phyloP scores from a whole-genome alignment of 106 monocot genomes.

The Phalaenopsis aphrodite region DNA sequence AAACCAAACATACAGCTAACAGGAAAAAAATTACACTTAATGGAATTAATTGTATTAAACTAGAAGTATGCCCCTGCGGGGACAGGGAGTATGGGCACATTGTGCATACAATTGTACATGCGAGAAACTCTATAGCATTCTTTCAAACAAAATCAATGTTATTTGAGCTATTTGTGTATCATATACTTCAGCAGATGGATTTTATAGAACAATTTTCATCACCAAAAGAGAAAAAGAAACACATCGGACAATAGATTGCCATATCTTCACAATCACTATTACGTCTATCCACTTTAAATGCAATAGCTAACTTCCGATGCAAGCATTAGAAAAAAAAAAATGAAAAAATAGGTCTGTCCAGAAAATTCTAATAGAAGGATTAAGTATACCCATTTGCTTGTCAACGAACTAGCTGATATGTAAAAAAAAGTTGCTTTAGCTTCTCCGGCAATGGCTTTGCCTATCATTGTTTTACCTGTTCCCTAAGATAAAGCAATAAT shows the following conservation, averaged over 20 bases:
- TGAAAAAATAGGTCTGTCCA: not conserved
- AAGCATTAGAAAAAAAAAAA: not conserved
- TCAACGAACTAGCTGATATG: conserved; percentile 95
- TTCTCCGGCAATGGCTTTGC: conserved; percentile 99
- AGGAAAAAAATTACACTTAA: too few species aligned
- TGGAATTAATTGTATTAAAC: too few species aligned
- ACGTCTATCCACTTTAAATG: not conserved
- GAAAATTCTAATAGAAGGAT: not conserved
- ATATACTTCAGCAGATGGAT: not conserved
- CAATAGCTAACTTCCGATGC: not conserved
- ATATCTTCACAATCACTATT: not conserved
- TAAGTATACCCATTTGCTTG: conserved; percentile 88
- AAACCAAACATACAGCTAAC: too few species aligned
- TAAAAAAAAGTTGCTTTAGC: conserved; percentile 99
- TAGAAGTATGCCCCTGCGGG: too few species aligned
- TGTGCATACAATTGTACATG: too few species aligned
- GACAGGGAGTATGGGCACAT: too few species aligned
- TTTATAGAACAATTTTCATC: not conserved
- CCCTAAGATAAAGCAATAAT: conserved; percentile 38
- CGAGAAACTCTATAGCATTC: not conserved
- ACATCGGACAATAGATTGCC: not conserved
- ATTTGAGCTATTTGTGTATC: not conserved
- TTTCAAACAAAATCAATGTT: not conserved
- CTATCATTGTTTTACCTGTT: conserved; percentile 99
- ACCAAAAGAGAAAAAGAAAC: not conserved